These are phyloP conservation scores for Aspergillus baeticus DNA, from an alignment of 495 filamentous ascomycete genomes.

Conservation along the genomic window DNA sequence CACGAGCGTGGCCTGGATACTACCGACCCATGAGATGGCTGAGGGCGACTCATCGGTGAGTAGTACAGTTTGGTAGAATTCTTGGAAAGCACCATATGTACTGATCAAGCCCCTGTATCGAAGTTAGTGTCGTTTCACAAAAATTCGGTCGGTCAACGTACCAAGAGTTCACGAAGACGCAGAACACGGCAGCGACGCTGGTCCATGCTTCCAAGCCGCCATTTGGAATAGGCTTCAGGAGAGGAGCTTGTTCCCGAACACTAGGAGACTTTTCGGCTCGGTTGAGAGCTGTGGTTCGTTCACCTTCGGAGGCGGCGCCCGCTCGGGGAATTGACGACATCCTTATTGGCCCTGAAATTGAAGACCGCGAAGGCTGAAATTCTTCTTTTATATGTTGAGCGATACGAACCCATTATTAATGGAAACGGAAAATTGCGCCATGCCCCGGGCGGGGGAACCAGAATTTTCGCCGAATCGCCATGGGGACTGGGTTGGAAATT, in stretches of 20 bases:
- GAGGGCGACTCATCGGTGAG: constrained; percentile 30
- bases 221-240: constrained; percentile 20
- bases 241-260: background rate
- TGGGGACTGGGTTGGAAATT: background rate
- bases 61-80: constrained; percentile 37
- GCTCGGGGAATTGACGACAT: background rate
- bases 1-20: constrained; percentile 42
- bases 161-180: constrained; percentile 33
- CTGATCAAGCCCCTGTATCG: constrained; percentile 39
- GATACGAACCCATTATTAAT: background rate
- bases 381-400: background rate
- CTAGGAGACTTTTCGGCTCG: background rate
- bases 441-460: constrained; percentile 9
- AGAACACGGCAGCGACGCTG: constrained; percentile 24
- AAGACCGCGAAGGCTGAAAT: background rate
- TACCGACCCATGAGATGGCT: constrained; percentile 47
- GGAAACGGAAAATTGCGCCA: background rate
- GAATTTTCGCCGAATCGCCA: background rate
- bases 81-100: constrained; percentile 49
- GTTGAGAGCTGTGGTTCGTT: background rate
- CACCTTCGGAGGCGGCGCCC: background rate
- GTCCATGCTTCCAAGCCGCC: constrained; percentile 31
- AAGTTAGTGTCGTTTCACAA: background rate
- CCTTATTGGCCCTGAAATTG: background rate
- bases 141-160: background rate